Conservation (phyloP, 768 basidiomycete genomes). For the Polyporus arcularius region DNA sequence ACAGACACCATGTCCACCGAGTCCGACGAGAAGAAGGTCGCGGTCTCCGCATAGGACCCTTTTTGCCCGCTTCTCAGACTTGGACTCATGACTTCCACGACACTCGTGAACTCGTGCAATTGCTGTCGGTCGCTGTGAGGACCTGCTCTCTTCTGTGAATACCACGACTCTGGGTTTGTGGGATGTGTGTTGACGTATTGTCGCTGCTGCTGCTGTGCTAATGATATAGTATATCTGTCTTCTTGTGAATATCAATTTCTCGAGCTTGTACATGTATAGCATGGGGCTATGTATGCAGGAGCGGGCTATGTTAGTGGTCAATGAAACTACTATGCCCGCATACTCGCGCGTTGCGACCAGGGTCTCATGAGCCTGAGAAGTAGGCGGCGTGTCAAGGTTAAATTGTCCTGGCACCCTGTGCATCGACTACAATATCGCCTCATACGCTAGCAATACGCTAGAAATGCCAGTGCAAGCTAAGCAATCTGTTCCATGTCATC, state of each 20-base stretch:
- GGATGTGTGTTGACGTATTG: background rate
- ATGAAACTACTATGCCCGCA: too few relatives aligned
- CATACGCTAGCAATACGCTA: too few relatives aligned
- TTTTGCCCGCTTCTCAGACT: background rate
- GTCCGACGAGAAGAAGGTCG: slow-evolving; percentile 20
- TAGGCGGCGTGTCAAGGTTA: too few relatives aligned
- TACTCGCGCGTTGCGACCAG: too few relatives aligned
- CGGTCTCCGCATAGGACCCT: slow-evolving; percentile 2
- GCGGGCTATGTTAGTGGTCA: too few relatives aligned
- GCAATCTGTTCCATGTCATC: too few relatives aligned
- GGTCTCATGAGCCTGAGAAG: too few relatives aligned
- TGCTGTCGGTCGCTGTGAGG: background rate
- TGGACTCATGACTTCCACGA: background rate
- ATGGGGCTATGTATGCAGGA: too few relatives aligned
- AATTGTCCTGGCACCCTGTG: too few relatives aligned
- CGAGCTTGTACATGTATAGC: too few relatives aligned
- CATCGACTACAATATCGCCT: too few relatives aligned
- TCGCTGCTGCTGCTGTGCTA: background rate
- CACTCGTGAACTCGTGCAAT: background rate
- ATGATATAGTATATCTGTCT: background rate
- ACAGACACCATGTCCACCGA: slow-evolving; percentile 21
- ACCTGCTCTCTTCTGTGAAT: background rate
- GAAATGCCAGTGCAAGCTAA: too few relatives aligned
- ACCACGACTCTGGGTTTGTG: background rate
- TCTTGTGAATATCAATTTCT: background rate